Percentiles rank a stretch among this genome's conserved stretches.
phyloP scores from a whole-genome alignment of 164 flowering plant species.

The Tetracentron sinense region DNA sequence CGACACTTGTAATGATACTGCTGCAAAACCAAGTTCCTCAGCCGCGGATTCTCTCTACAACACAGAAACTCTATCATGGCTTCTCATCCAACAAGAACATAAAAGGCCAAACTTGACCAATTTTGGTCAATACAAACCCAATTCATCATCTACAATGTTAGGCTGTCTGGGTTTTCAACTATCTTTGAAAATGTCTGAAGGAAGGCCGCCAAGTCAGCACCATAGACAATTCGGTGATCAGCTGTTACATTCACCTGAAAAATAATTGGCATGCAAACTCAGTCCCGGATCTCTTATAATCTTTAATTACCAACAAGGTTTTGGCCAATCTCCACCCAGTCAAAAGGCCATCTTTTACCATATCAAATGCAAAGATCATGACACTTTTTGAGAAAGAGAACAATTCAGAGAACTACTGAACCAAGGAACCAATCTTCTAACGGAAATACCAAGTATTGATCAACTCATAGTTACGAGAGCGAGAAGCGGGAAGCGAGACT shows the following conservation, averaged over 20 bases:
- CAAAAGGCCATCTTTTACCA: background rate
- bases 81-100: constrained; percentile 11
- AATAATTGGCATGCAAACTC: constrained; percentile 4
- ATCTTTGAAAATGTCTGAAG: constrained; percentile 87
- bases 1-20: background rate
- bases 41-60: background rate
- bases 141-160: constrained; percentile 52
- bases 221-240: constrained; percentile 83
- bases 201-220: constrained; percentile 92
- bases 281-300: background rate
- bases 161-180: constrained; percentile 76
- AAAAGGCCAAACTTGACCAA: background rate
- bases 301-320: background rate
- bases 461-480: no score
- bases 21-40: constrained; percentile 8
- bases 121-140: background rate
- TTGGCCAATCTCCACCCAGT: background rate
- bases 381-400: background rate
- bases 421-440: no score
- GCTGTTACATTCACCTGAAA: constrained; percentile 93
- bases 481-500: no score
- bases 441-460: no score
- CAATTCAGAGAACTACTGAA: background rate
- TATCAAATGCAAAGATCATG: background rate
- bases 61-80: constrained; percentile 3